Percentiles rank a stretch among this genome's conserved stretches.
phyloP scores from a whole-genome alignment of 1,284 basidiomycete species.

The Tilletia setariae region DNA sequence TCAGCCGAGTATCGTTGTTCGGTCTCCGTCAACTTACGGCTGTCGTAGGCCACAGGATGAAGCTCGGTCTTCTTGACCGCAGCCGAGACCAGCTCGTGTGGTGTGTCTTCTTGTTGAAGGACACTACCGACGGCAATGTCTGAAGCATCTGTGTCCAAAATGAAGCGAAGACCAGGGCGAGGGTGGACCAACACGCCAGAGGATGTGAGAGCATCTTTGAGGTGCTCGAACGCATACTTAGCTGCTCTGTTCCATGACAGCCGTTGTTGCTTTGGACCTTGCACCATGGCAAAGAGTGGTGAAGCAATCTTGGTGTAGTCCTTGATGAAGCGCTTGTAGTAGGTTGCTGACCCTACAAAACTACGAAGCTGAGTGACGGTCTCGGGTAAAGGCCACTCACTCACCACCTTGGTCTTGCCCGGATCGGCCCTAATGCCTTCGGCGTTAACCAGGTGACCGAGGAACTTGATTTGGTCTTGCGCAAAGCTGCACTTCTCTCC shows the following conservation, averaged over 20 bases:
- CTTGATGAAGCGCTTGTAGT: slow-evolving; percentile 8
- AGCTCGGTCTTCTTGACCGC: neutral
- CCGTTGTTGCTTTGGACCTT: slow-evolving; percentile 54
- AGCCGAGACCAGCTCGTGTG: neutral
- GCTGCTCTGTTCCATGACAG: too few species aligned
- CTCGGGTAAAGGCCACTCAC: slow-evolving; percentile 55
- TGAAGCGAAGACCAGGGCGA: slow-evolving; percentile 44
- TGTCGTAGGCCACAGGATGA: slow-evolving; percentile 1
- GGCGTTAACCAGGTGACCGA: slow-evolving; percentile 56
- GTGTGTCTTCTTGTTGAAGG: neutral
- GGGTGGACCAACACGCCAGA: slow-evolving; percentile 56
- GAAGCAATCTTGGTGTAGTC: neutral
- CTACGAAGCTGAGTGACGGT: slow-evolving; percentile 27
- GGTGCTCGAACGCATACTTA: too few species aligned
- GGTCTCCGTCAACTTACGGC: neutral
- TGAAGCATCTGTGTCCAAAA: slow-evolving; percentile 49
- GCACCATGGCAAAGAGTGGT: neutral
- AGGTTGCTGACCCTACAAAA: slow-evolving; percentile 11
- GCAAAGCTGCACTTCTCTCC: slow-evolving; percentile 17
- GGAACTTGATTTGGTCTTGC: slow-evolving; percentile 52
- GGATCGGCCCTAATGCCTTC: slow-evolving; percentile 56
- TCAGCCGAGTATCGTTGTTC: neutral
- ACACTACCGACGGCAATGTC: neutral
- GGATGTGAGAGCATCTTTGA: slow-evolving; percentile 51
- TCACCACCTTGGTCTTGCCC: slow-evolving; percentile 56